Evolutionary conservation across 2,329 filamentous ascomycete genomes (phyloP).

Genomic region (Capronia americana): DNA sequence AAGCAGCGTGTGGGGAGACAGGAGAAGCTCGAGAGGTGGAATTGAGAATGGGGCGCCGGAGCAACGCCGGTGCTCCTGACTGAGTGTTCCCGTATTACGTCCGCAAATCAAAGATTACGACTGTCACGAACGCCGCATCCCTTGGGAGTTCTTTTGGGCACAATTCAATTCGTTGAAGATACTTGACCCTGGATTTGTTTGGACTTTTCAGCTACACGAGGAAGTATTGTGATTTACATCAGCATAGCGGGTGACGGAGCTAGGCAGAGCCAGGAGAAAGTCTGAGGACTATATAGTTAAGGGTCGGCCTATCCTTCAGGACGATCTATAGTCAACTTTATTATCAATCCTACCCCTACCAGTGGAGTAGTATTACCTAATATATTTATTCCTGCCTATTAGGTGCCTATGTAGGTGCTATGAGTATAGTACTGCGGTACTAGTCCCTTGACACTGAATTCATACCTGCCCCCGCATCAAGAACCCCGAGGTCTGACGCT

Average conservation of each 20-base stretch:
- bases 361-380: no score
- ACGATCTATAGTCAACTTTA: no score
- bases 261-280: no score
- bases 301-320: no score
- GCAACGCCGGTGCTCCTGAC: not conserved
- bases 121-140: not conserved
- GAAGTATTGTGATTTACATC: not conserved
- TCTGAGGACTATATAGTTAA: no score
- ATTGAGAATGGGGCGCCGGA: not conserved
- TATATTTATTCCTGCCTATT: no score
- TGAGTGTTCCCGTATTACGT: not conserved
- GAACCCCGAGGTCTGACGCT: no score
- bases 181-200: not conserved
- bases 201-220: not conserved
- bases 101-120: not conserved
- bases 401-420: no score
- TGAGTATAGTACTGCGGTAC: no score
- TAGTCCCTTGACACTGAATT: no score
- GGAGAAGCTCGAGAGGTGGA: not conserved
- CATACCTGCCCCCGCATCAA: no score
- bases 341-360: no score
- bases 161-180: constrained; percentile 3
- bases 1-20: not conserved
- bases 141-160: not conserved
- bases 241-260: not conserved